A percentile compares a stretch with the other conserved stretches of the same genome.
phyloP scores from a whole-genome alignment of 1,284 basidiomycete species.

The Microbotryum silenes-acaulis region DNA sequence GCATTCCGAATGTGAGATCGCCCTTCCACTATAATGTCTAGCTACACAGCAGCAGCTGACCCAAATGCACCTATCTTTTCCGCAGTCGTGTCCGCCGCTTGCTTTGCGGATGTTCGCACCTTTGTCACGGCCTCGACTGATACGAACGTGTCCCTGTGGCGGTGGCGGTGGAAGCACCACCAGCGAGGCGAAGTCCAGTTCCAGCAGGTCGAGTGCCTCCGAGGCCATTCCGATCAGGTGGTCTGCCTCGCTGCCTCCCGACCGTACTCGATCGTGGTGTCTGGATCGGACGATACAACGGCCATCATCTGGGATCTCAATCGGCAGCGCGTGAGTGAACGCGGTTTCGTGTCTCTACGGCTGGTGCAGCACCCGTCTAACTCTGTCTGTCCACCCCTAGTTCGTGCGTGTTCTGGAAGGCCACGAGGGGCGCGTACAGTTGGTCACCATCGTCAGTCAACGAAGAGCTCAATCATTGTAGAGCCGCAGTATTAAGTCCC shows the following conservation, averaged over 20 bases:
- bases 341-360: too few relatives aligned
- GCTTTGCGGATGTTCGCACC: conserved; percentile 6
- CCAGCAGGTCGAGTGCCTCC: conserved; percentile 57
- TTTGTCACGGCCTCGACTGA: conserved; percentile 13
- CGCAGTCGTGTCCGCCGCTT: not conserved
- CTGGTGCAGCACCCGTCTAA: conserved; percentile 61
- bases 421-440: conserved; percentile 51
- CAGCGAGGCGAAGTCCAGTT: conserved; percentile 43
- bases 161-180: conserved; percentile 41
- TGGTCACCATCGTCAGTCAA: conserved; percentile 73
- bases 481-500: conserved; percentile 51
- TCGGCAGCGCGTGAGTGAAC: conserved; percentile 38
- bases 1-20: not conserved
- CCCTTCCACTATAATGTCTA: not conserved
- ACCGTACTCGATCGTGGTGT: conserved; percentile 74
- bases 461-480: conserved; percentile 51
- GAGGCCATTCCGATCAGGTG: conserved; percentile 63
- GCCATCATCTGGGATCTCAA: conserved; percentile 89
- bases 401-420: conserved; percentile 41
- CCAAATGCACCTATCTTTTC: too few relatives aligned
- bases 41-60: not conserved
- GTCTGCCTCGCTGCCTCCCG: conserved; percentile 65
- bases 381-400: conserved; percentile 44
- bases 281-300: conserved; percentile 74
- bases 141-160: conserved; percentile 62